A percentile compares a stretch with the other conserved stretches of the same genome.
Evolutionary conservation across 176 grass and related monocot genomes (phyloP).

Genomic region (Puya raimondii): DNA sequence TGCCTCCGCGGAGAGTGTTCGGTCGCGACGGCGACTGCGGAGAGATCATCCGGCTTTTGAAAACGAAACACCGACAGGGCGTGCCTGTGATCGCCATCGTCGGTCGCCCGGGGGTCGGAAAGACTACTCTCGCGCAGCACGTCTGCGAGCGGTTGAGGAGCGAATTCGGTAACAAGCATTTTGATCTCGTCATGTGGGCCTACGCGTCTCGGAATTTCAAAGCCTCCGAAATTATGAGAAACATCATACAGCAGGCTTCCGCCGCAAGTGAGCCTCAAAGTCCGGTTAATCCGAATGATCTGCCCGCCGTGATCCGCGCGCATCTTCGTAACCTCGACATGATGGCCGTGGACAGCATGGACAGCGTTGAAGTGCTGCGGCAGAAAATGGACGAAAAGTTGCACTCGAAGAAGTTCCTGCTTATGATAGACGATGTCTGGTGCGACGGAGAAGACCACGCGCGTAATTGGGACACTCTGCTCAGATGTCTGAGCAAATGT

Average conservation of each 20-base stretch:
- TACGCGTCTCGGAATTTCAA: neutral
- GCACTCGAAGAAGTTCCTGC: neutral
- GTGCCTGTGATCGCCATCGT: neutral
- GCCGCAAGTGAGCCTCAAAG: neutral
- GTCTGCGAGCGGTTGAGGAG: neutral
- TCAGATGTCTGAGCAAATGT: neutral
- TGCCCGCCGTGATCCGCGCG: neutral
- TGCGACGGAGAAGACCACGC: neutral
- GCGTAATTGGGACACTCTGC: neutral
- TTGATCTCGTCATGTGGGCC: neutral
- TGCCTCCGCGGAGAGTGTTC: too few species aligned
- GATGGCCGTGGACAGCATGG: neutral
- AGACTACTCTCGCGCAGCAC: neutral
- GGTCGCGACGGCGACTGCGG: neutral
- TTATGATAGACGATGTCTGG: constrained; percentile 37
- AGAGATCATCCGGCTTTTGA: neutral
- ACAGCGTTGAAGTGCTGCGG: neutral
- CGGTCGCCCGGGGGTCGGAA: neutral
- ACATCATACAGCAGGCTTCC: neutral
- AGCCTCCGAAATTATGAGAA: neutral
- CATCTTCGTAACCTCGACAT: neutral
- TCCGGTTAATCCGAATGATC: neutral
- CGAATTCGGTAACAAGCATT: neutral
- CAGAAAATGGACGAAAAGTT: neutral
- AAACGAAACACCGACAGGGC: too few species aligned